A percentile compares a stretch with the other conserved stretches of the same genome.
Conservation (phyloP, 805 yeast genomes). For the Ogataea pini region DNA sequence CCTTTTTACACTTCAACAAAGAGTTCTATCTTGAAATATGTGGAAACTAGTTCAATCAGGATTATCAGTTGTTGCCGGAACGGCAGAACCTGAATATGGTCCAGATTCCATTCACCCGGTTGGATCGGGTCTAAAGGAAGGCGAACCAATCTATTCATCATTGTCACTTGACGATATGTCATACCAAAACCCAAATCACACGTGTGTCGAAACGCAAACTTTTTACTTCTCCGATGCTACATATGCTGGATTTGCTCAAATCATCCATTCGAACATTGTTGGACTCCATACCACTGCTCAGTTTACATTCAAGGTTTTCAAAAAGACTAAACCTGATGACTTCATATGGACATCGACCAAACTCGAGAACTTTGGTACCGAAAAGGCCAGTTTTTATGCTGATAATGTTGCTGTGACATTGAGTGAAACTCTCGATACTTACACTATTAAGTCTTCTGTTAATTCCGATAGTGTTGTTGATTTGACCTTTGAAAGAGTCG, state of each 20-base stretch:
- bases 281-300: constrained; percentile 90
- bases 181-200: constrained; percentile 73
- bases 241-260: constrained; percentile 84
- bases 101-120: constrained; percentile 89
- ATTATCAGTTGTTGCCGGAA: constrained; percentile 90
- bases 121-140: constrained; percentile 50
- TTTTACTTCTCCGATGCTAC: constrained; percentile 76
- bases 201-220: constrained; percentile 95
- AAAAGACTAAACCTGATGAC: constrained; percentile 50
- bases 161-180: constrained; percentile 67
- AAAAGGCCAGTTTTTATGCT: constrained; percentile 78
- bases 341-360: constrained; percentile 90
- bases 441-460: constrained; percentile 62
- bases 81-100: constrained; percentile 97
- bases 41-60: constrained; percentile 39
- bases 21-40: constrained; percentile 28
- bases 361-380: constrained; percentile 69
- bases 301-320: constrained; percentile 82
- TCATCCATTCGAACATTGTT: constrained; percentile 89
- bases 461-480: constrained; percentile 72
- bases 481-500: constrained; percentile 56
- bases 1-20: too few relatives aligned
- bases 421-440: constrained; percentile 47
- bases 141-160: constrained; percentile 56
- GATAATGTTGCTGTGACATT: constrained; percentile 66